Evolutionary conservation across 345 rosid genomes (phyloP).

Genomic region (Eucalyptus cloeziana): DNA sequence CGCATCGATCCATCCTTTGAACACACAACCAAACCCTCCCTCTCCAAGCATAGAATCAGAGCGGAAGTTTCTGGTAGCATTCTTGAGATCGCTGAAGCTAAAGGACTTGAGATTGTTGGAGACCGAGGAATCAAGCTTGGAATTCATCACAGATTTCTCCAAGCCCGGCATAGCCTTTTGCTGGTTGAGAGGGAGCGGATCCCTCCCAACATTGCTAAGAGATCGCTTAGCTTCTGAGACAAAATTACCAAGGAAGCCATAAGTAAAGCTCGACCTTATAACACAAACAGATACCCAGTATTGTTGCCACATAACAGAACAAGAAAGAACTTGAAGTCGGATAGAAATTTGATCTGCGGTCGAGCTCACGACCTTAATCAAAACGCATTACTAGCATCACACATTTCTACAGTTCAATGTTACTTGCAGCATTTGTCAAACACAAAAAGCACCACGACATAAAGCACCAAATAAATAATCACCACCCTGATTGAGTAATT

Average conservation of each 20-base stretch:
- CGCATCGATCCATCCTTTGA: constrained; percentile 59
- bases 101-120: constrained; percentile 39
- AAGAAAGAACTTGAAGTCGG: not conserved
- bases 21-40: constrained; percentile 65
- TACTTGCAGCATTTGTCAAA: not conserved
- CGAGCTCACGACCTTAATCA: not conserved
- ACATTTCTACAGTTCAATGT: not conserved
- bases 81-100: constrained; percentile 38
- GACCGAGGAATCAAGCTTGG: constrained; percentile 9
- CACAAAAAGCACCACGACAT: not conserved
- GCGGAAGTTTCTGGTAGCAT: constrained; percentile 51
- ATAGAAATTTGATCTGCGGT: not conserved
- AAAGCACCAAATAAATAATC: not conserved
- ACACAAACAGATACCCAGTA: not conserved
- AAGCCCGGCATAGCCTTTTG: not conserved
- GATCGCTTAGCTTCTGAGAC: constrained; percentile 17
- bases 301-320: not conserved
- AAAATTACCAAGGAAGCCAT: not conserved
- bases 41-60: constrained; percentile 48
- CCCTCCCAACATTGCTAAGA: not conserved
- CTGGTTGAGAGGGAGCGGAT: not conserved
- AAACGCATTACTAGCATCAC: not conserved
- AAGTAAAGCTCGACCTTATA: not conserved
- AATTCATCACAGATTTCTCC: not conserved
- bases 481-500: not conserved